Base-by-base conservation (phyloP, 2,329 filamentous ascomycete genomes). In the Pseudodiploospora longispora region DNA sequence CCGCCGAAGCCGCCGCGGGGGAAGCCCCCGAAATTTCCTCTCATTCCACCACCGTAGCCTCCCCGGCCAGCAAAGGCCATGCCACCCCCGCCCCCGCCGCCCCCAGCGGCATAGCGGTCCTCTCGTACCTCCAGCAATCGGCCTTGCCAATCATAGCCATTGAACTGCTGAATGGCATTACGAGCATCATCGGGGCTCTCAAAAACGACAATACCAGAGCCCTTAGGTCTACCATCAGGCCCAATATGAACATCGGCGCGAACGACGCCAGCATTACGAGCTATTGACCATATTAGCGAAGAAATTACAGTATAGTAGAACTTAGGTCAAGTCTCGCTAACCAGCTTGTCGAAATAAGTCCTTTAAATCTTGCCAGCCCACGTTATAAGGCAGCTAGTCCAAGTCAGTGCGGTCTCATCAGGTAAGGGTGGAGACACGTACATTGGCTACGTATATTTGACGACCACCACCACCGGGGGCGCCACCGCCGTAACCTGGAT, bases 351-450 rank as follows among this genome's bases (percentile, higher is more conserved):
- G 87, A 77, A 98, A 98, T 55, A 98, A 77, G 67, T 98, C 93
- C 72, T 98, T 98, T 56, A 98, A 73, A 67, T 98, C 93, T 71
- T 98, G 93, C 93, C 93, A 98, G 64, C 93, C 93, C 57, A 95
- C 87, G 53, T 88, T 95, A 72, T 90, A 98, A 19, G 93, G 93
- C 56, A 98, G 86, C 93, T 98, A 69, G 36, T 56, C 5, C 38
- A 31, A 27, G 46, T 55, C 32, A 52, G 46, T 41, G 28, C 30
- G 30, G 44, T 52, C 47, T 35, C 41, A 55, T 50, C 32, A 52
- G 38, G 40, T 27, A 39, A 46, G 43, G 28, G 44, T 40, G 47
- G 48, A 47, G 32, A 28, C 33, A 94, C 91, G 80, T 80, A 98
- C 93, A 78, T 98, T 98, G 67, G 88, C 87, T 63, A 98, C 81